Conservation (phyloP, 1,284 basidiomycete genomes). For the Cutaneotrichosporon cyanovorans region DNA sequence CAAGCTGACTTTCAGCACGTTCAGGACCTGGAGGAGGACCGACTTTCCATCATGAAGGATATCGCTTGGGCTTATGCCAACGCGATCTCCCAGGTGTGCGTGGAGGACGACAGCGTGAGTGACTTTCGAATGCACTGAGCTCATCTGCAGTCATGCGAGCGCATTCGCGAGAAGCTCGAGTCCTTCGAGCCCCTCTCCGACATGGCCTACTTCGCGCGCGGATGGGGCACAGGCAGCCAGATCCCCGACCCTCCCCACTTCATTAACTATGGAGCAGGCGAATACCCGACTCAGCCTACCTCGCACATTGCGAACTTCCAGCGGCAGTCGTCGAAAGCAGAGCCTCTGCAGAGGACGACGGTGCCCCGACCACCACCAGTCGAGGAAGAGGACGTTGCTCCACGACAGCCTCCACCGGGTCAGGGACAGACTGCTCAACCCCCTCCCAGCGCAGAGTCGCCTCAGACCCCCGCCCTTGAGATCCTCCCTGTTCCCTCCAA, state of each 20-base stretch:
- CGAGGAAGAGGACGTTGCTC: neutral
- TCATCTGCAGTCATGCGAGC: conserved; percentile 69
- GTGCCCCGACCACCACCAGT: neutral
- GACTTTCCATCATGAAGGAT: conserved; percentile 88
- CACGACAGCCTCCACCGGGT: too few species aligned
- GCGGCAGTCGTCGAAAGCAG: conserved; percentile 27
- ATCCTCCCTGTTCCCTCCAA: neutral
- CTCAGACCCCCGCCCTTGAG: neutral
- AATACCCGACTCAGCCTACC: conserved; percentile 37
- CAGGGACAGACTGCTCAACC: neutral
- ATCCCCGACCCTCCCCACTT: conserved; percentile 53
- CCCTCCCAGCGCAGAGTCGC: neutral
- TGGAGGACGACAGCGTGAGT: conserved; percentile 87
- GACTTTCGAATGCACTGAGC: neutral
- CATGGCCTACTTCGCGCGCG: conserved; percentile 73
- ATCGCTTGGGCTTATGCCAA: conserved; percentile 96
- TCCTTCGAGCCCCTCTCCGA: conserved; percentile 73
- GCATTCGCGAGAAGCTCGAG: conserved; percentile 70
- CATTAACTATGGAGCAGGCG: conserved; percentile 55
- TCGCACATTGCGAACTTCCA: conserved; percentile 41
- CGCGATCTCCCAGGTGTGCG: conserved; percentile 88
- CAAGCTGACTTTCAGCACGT: conserved; percentile 51
- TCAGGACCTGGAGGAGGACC: conserved; percentile 92
- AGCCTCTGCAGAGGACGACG: neutral
- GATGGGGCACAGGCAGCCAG: conserved; percentile 72